Evolutionary conservation across 164 flowering plant genomes (phyloP).

Genomic region (Magnolia kwangsiensis): DNA sequence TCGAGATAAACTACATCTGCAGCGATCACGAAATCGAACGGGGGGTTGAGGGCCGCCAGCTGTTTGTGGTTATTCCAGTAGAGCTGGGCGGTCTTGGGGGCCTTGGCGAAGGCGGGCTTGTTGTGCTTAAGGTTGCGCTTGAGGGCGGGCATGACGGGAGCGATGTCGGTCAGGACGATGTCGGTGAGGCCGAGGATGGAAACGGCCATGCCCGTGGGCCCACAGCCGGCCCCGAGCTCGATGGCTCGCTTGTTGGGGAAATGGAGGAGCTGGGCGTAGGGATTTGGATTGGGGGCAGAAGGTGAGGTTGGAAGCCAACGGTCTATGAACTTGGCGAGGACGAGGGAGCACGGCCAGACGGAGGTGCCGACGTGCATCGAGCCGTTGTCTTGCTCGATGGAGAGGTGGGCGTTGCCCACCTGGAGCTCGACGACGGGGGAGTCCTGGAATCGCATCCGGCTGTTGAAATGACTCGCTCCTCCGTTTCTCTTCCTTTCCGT

Average conservation of each 20-base stretch:
- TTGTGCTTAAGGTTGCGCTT: constrained; percentile 82
- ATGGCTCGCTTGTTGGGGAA: constrained; percentile 62
- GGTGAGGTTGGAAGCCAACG: constrained; percentile 51
- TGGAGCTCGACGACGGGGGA: constrained; percentile 73
- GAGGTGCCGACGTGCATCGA: constrained; percentile 96
- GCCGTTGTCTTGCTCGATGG: constrained; percentile 83
- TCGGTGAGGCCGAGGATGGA: constrained; percentile 66
- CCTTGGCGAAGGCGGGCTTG: constrained; percentile 44
- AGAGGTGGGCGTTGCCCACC: constrained; percentile 43
- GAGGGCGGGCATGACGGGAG: constrained; percentile 87
- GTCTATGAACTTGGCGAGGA: constrained; percentile 90
- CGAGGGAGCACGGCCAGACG: constrained; percentile 95
- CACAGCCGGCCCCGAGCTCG: constrained; percentile 89
- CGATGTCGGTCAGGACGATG: constrained; percentile 71
- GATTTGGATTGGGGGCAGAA: constrained; percentile 29
- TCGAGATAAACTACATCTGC: constrained; percentile 91
- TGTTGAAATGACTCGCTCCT: not conserved
- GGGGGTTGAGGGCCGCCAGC: constrained; percentile 47
- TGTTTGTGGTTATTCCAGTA: constrained; percentile 72
- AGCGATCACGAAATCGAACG: constrained; percentile 79
- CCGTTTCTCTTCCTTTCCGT: not conserved
- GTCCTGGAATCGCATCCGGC: constrained; percentile 68
- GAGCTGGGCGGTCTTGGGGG: constrained; percentile 47
- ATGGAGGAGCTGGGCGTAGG: constrained; percentile 65
- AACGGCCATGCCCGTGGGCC: constrained; percentile 84